Percentiles rank a stretch among this genome's conserved stretches.
Conservation (phyloP, 495 filamentous ascomycete species). For the Neurospora terricola region DNA sequence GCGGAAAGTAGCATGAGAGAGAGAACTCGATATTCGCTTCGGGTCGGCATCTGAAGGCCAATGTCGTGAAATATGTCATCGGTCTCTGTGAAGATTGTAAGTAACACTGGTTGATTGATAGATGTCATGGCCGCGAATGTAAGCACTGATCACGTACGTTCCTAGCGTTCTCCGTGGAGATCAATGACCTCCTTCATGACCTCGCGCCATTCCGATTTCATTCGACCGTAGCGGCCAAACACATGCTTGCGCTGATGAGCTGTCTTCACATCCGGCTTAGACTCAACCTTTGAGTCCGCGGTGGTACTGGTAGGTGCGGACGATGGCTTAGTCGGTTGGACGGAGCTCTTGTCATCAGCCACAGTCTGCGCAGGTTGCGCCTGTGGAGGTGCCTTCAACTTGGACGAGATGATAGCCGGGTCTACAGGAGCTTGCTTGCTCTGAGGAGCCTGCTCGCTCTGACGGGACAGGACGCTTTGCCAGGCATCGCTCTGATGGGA, state of each 20-base stretch:
- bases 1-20: not conserved
- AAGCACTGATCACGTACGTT: not conserved
- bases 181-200: not conserved
- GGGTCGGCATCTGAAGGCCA: not conserved
- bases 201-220: not conserved
- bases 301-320: conserved; percentile 14
- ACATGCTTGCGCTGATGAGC: not conserved
- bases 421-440: conserved; percentile 52
- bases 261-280: conserved; percentile 5
- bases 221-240: not conserved
- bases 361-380: conserved; percentile 32
- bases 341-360: conserved; percentile 26
- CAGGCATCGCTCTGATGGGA: too few relatives aligned
- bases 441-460: not conserved
- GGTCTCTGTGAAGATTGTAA: not conserved
- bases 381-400: conserved; percentile 41
- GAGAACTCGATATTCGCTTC: not conserved
- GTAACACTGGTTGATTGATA: not conserved
- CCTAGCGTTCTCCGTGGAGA: not conserved
- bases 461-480: too few relatives aligned
- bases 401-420: conserved; percentile 71
- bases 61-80: not conserved
- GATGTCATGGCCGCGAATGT: not conserved
- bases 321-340: not conserved
- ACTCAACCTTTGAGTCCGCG: not conserved